Conservation (phyloP, 495 filamentous ascomycete species). For the Annulohypoxylon stygium region DNA sequence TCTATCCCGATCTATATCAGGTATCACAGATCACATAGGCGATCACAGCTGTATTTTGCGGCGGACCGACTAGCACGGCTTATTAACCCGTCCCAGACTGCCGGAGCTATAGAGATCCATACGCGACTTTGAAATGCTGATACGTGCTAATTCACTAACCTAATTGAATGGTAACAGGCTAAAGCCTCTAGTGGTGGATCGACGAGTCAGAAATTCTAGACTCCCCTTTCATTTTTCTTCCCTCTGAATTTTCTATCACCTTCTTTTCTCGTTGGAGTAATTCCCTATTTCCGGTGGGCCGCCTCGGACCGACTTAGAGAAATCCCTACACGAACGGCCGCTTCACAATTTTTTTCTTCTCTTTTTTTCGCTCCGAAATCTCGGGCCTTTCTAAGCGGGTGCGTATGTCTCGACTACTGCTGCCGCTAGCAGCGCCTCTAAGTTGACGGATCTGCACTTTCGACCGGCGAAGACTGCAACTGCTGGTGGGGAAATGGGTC, state of each 20-base stretch:
- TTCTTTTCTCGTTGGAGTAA: neutral
- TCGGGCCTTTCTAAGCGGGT: neutral
- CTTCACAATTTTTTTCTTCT: neutral
- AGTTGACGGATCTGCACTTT: neutral
- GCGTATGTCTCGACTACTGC: neutral
- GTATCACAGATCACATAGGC: neutral
- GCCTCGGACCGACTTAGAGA: constrained; percentile 24
- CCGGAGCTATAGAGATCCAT: constrained; percentile 6
- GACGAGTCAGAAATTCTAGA: constrained; percentile 15
- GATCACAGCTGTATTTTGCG: constrained; percentile 4
- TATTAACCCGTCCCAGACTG: constrained; percentile 32
- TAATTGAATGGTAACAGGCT: constrained; percentile 5
- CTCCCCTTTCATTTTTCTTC: neutral
- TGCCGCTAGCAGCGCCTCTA: neutral
- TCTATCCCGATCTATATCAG: neutral
- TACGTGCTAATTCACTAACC: neutral
- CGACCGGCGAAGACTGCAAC: neutral
- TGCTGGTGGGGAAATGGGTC: neutral
- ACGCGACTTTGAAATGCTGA: neutral
- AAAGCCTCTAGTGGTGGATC: constrained; percentile 8
- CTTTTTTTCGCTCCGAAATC: neutral
- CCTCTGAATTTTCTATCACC: neutral
- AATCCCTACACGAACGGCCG: constrained; percentile 12
- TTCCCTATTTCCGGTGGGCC: constrained; percentile 3
- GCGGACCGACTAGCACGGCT: constrained; percentile 23